Evolutionary conservation across 345 rosid genomes (phyloP), one percentile per base, ranked within the genome.

Genomic region (Linum tenue): DNA sequence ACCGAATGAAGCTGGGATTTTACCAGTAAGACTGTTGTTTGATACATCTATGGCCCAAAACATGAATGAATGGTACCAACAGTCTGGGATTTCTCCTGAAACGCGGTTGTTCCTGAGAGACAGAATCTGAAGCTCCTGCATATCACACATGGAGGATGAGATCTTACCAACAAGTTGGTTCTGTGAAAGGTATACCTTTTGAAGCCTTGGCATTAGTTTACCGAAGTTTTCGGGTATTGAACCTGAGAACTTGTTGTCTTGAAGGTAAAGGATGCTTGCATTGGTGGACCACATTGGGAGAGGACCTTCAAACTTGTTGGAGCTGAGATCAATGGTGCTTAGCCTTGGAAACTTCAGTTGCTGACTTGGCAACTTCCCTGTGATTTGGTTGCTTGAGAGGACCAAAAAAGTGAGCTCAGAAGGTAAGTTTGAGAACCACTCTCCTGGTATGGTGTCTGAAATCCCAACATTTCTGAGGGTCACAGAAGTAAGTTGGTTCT

Each of bases 201-300:
- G 41, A 67, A 82, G 65, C 64, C 72, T 67, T 15, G 82, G 85
- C 89, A 82, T 82, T 56, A 77, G 72, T 44, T 64, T 70, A 12
- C 63, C 56, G 5, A 82, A 73, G 50, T 77, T 77, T 37, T 16
- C 57, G 0, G 85, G 86, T 58, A 80, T 66, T 50, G 75, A 53
- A 39, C 89, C 87, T 0, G 86, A 82, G 73, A 84, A 77, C 41
- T 60, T 69, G 69, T 86, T 86, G 66, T 64, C 73, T 10, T 68
- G 64, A 41, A 84, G 83, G 71, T 60, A 71, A 2, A 83, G 39
- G 50, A 71, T 74, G 5, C 78, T 77, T 67, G 76, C 83, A 71
- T 76, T 79, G 62, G 75, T 69, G 48, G 82, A 75, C 87, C 83
- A 83, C 59, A 66, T 67, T 40, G 87, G 92, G 31, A 81, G 68